phyloP scores from a whole-genome alignment of 768 basidiomycete genomes.

The Leucocoprinus birnbaumii region DNA sequence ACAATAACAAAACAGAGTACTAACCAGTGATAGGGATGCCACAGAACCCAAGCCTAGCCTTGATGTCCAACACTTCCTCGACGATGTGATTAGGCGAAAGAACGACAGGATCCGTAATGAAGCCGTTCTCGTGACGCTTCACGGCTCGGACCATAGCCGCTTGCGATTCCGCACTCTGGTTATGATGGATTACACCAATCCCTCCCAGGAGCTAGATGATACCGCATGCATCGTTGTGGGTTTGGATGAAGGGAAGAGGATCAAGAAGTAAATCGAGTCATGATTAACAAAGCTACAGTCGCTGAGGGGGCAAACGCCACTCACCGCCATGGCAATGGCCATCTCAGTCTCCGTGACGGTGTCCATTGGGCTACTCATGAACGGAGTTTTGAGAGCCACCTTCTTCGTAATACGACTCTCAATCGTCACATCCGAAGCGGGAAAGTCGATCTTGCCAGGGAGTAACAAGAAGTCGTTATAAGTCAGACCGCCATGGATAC shows the following conservation, averaged over 20 bases:
- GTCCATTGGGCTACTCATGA: slow-evolving; percentile 99
- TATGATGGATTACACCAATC: slow-evolving; percentile 98
- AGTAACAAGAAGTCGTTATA: slow-evolving; percentile 97
- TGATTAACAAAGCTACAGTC: slow-evolving; percentile 2
- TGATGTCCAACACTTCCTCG: slow-evolving; percentile 91
- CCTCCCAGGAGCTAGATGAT: slow-evolving; percentile 77
- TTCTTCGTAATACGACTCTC: slow-evolving; percentile 90
- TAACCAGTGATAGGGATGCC: slow-evolving; percentile 96
- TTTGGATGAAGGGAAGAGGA: not conserved
- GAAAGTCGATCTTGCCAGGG: slow-evolving; percentile 95
- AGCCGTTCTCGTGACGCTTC: slow-evolving; percentile 98
- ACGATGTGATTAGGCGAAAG: slow-evolving; percentile 75
- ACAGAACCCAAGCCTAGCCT: slow-evolving; percentile 88
- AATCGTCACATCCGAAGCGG: slow-evolving; percentile 73
- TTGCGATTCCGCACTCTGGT: slow-evolving; percentile 79
- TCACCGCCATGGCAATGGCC: slow-evolving; percentile 90
- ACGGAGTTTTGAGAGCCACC: slow-evolving; percentile 89
- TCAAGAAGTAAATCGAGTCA: not conserved
- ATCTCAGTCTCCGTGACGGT: slow-evolving; percentile 96
- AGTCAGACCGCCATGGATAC: slow-evolving; percentile 85
- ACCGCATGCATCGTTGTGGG: not conserved
- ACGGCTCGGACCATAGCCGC: slow-evolving; percentile 97
- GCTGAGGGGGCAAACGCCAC: slow-evolving; percentile 23
- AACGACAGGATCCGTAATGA: slow-evolving; percentile 93
- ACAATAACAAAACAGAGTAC: slow-evolving; percentile 26